Evolutionary conservation across 495 filamentous ascomycete genomes (phyloP), one percentile per base, ranked within the genome.

Genomic region (Neurospora sp.): DNA sequence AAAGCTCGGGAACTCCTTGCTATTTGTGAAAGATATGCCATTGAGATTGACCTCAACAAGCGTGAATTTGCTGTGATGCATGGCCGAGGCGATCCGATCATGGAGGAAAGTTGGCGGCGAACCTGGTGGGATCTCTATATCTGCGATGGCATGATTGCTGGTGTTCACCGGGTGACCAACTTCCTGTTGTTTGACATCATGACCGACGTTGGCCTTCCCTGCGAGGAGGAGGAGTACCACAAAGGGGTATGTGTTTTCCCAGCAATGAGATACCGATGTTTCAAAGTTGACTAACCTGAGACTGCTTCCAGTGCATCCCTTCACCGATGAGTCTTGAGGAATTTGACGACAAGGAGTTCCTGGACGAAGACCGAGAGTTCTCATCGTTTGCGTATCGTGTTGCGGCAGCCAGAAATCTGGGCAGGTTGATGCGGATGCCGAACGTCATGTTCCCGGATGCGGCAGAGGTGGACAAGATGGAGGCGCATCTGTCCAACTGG

Each of bases 121-220:
- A 97, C 93, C 17, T 97, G 93, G 94, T 97, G 94, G 94, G 93
- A 96, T 75, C 80, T 97, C 69, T 96, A 90, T 77, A 88, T 94
- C 53, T 87, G 93, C 16, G 93, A 97, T 74, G 90, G 90, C 42
- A 86, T 88, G 87, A 81, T 88, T 73, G 85, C 87, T 73, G 87
- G 86, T 40, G 85, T 88, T 48, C 84, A 89, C 73, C 81, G 85
- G 70, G 78, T 86, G 40, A 87, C 89, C 65, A 86, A 87, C 27
- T 90, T 91, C 73, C 75, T 82, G 38, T 81, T 90, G 40, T 85
- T 86, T 70, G 82, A 87, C 59, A 83, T 92, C 59, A 78, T 82
- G 59, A 80, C 86, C 9, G 87, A 89, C 42, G 90, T 90, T 4
- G 86, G 84, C 12, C 81, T 95, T n/a, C 93, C 93, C 2, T 94